Conservation (phyloP, 768 basidiomycete species). For the Suillus sp. region DNA sequence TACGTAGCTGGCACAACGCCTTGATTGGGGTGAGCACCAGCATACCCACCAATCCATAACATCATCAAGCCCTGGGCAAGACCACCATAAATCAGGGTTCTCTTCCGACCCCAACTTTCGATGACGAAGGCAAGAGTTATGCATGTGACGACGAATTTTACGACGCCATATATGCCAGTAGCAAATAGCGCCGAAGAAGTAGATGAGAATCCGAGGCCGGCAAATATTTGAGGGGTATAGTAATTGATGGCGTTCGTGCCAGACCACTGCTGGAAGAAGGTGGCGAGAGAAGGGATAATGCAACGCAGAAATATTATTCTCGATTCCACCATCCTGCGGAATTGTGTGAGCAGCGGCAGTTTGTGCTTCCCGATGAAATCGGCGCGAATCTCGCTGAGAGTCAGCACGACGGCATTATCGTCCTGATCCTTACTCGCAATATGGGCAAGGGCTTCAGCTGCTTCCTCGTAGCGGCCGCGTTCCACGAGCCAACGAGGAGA, state of each 20-base stretch:
- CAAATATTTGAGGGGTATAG: conserved; percentile 41
- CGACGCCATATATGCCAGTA: conserved; percentile 44
- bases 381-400: conserved; percentile 37
- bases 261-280: conserved; percentile 43
- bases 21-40: conserved; percentile 31
- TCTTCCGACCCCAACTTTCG: conserved; percentile 42
- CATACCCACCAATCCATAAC: conserved; percentile 39
- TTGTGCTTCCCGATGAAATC: conserved; percentile 37
- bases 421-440: conserved; percentile 26
- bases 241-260: conserved; percentile 47
- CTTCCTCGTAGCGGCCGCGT: conserved; percentile 36
- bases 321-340: conserved; percentile 37
- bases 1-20: conserved; percentile 34
- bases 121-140: conserved; percentile 40
- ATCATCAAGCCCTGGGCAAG: conserved; percentile 38
- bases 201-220: conserved; percentile 35
- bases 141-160: conserved; percentile 37
- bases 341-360: conserved; percentile 28
- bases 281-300: conserved; percentile 35
- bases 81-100: conserved; percentile 38
- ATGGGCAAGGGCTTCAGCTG: conserved; percentile 34
- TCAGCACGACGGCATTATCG: conserved; percentile 32
- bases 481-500: conserved; percentile 46
- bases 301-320: conserved; percentile 32
- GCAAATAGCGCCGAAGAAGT: conserved; percentile 38